Evolutionary conservation across 2,329 filamentous ascomycete genomes (phyloP), one percentile per base, ranked within the genome.

Genomic region (Cladosporium oxysporum): DNA sequence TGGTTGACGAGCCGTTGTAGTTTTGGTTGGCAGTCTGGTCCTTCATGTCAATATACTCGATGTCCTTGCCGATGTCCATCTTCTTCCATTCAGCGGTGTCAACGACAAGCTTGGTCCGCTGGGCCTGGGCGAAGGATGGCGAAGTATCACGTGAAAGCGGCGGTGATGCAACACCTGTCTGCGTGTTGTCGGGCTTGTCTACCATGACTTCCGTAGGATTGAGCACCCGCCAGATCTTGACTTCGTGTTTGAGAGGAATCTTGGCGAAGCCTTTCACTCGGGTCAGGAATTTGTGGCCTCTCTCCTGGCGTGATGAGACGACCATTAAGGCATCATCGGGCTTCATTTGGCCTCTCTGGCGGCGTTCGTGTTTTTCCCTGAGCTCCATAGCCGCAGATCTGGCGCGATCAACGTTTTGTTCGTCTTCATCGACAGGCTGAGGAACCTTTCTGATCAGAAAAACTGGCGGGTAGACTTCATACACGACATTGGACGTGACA

Each of bases 361-460:
- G 67, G n/a, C 61, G 64, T 35, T 70, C 69, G 33, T 69, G 63
- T 52, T 66, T 68, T 50, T 62, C 33, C 53, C 62, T 65, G 14
- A 74, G 63, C 8, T 53, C 66, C 4, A 47, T 5, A n/a, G 28
- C 41, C 1, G 64, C 58, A 50, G 26, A 57, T 29, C 53, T 55
- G 55, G 66, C 28, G 53, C 65, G 29, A 57, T 59, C 33, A 12
- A 37, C 21, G 11, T 23, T 16, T 12, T 65, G 33, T 2, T 10
- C 16, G 3, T 33, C n/a, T 14, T 66, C 59, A 21, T 50, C 64
- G 5, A 23, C 31, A 21, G 79, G 76, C 71, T 83, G 83, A 76
- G 88, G 89, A 1, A 98, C 82, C 70, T 94, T 92, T 74, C 96
- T 88, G 67, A 98, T 83, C 1, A 89, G 92, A 76, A 97, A 91